Evolutionary conservation across 2,329 filamentous ascomycete genomes (phyloP), one percentile per base, ranked within the genome.

Genomic region (Fusarium fracticaudum): DNA sequence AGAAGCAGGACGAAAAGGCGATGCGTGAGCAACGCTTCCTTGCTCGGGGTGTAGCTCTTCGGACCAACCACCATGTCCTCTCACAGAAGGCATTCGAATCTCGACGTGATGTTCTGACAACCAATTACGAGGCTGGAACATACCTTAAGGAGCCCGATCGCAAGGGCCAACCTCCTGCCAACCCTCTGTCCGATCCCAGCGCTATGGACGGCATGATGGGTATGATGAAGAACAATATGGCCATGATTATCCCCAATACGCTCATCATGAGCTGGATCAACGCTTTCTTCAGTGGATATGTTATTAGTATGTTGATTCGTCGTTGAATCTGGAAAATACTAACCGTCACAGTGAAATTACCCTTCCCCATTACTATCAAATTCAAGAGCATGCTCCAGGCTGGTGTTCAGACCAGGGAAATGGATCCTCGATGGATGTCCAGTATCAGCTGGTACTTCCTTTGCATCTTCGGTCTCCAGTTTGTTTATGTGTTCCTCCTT

Each of bases 161-260:
- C 79, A 92, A 93, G 80, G 95, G 95, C 60, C 94, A 98, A 84
- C 93, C 95, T 7, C 92, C 95, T 26, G 91, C 94, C 43, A 99
- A 98, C 84, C 96, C 96, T 8, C 95, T 99, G 90, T 94, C 93
- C 17, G 96, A 99, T 82, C 97, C 97, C 29, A 93, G 93, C 54
- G 94, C 94, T 67, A 99, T 99, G 96, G 97, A 99, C 81, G 96
- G 95, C 77, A 99, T 99, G 96, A 99, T 99, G 96, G 96, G 96
- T 77, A 98, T 98, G 94, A 97, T 99, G 94, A 99, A 99, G 90
- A 95, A 95, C 66, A 98, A 99, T 82, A 98, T 99, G 93, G 96
- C 96, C 74, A 99, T 98, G 96, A 98, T 99, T 87, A 94, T 99
- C 67, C 96, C 96, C 55, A 98, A 99, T 84, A 98, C 95, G 11